Evolutionary conservation across 208 protist species (phyloP).

Genomic region (Willaertia magna): DNA sequence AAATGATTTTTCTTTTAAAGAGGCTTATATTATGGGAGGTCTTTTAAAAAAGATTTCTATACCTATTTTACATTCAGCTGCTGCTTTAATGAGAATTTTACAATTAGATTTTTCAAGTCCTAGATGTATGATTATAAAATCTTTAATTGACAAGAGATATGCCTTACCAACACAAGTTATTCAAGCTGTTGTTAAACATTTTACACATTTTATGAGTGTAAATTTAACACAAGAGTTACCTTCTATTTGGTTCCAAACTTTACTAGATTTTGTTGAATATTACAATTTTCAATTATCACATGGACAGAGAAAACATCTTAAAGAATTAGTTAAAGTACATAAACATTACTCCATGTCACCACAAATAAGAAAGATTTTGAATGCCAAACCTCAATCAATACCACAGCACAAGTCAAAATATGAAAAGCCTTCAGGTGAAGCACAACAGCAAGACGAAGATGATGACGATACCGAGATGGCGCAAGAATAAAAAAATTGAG

Average conservation of each 20-base stretch:
- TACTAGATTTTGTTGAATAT: constrained; percentile 76
- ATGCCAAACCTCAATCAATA: neutral
- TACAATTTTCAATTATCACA: constrained; percentile 31
- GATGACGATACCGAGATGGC: too few relatives aligned
- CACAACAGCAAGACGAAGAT: neutral
- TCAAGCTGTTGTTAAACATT: constrained; percentile 84
- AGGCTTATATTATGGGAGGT: constrained; percentile 81
- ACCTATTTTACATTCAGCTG: constrained; percentile 58
- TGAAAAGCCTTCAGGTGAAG: neutral
- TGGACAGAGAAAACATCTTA: constrained; percentile 29
- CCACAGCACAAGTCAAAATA: neutral
- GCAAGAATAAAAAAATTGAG: too few relatives aligned
- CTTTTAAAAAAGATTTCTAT: constrained; percentile 78
- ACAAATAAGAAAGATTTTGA: constrained; percentile 33
- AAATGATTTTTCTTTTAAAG: constrained; percentile 78
- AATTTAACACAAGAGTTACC: constrained; percentile 63
- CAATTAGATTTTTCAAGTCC: constrained; percentile 73
- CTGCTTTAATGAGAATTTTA: constrained; percentile 81
- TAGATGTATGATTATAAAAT: constrained; percentile 78
- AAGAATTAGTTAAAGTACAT: constrained; percentile 22
- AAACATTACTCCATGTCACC: constrained; percentile 24
- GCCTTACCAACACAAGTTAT: constrained; percentile 84
- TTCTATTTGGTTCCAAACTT: constrained; percentile 88
- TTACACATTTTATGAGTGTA: constrained; percentile 73
- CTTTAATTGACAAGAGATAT: constrained; percentile 96